Evolutionary conservation across 331 rosid species (phyloP).

Genomic region (Telfairia occidentalis): DNA sequence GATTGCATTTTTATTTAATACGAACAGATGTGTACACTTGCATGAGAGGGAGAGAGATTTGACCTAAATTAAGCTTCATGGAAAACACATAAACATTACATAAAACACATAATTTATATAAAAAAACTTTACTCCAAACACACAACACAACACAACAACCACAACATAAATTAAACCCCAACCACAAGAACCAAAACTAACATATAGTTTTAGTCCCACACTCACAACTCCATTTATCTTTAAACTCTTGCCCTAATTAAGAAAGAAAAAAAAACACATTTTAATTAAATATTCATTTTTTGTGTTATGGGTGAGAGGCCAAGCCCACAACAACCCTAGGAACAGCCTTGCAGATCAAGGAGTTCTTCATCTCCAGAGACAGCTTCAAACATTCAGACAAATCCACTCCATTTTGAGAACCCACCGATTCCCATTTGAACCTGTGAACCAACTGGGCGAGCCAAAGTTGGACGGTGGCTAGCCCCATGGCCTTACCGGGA

Average conservation of each 20-base stretch:
- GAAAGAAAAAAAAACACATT: not conserved
- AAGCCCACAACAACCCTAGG: slow-evolving; percentile 26
- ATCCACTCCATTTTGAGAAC: slow-evolving; percentile 23
- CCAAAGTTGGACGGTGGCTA: slow-evolving; percentile 70
- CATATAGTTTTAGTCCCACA: not conserved
- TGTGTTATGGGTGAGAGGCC: not conserved
- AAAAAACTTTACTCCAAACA: not conserved
- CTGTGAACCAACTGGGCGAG: slow-evolving; percentile 48
- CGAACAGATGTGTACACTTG: not conserved
- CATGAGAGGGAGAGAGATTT: not conserved
- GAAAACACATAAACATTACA: not conserved
- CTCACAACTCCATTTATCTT: not conserved
- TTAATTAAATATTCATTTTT: not conserved
- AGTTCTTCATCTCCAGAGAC: slow-evolving; percentile 63
- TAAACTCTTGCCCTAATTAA: not conserved
- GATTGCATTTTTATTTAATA: not conserved
- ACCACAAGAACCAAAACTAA: not conserved
- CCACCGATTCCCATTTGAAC: slow-evolving; percentile 32
- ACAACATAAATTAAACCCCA: not conserved
- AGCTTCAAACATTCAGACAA: slow-evolving; percentile 52
- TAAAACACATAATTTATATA: not conserved
- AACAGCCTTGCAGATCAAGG: slow-evolving; percentile 47
- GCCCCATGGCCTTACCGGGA: slow-evolving; percentile 69
- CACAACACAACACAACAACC: not conserved
- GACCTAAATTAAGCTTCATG: not conserved